Evolutionary conservation across 306 rosid genomes (phyloP).

Genomic region (Arachis hypogaea): DNA sequence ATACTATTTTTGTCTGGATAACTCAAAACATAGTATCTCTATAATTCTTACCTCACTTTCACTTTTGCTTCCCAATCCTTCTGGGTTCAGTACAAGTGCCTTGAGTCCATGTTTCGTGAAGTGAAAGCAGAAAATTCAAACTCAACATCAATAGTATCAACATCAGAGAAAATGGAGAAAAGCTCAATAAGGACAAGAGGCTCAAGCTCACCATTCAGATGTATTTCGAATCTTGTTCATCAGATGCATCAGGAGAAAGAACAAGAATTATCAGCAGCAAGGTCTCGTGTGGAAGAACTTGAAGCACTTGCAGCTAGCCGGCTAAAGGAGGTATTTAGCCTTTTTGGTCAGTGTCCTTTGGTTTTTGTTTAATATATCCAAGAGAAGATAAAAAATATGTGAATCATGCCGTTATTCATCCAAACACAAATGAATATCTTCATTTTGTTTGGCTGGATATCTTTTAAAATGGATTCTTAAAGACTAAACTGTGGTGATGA

Average conservation of each 20-base stretch:
- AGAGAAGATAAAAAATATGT: not conserved
- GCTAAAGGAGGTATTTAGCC: slow-evolving; percentile 74
- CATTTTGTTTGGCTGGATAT: slow-evolving; percentile 19
- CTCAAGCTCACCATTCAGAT: slow-evolving; percentile 93
- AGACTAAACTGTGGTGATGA: slow-evolving; percentile 6
- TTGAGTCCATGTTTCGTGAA: slow-evolving; percentile 88
- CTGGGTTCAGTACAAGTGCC: slow-evolving; percentile 70
- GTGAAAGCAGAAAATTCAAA: slow-evolving; percentile 63
- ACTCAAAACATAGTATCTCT: slow-evolving; percentile 13
- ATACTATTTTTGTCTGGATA: slow-evolving; percentile 9
- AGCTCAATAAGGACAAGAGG: slow-evolving; percentile 73
- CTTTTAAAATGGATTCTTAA: slow-evolving; percentile 11
- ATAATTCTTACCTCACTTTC: slow-evolving; percentile 35
- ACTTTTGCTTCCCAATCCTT: slow-evolving; percentile 41
- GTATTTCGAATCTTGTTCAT: slow-evolving; percentile 86
- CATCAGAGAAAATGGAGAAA: slow-evolving; percentile 62
- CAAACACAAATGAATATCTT: slow-evolving; percentile 6
- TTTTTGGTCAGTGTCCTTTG: slow-evolving; percentile 14
- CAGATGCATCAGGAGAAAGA: slow-evolving; percentile 92
- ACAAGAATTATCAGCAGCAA: slow-evolving; percentile 74
- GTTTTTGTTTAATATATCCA: slow-evolving; percentile 13
- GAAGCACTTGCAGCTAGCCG: slow-evolving; percentile 72
- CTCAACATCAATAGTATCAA: slow-evolving; percentile 48
- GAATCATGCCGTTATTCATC: slow-evolving; percentile 2
- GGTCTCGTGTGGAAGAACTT: slow-evolving; percentile 72